Evolutionary conservation across 78 protist species (phyloP).

Genomic region (Dictyostelium intermedium): DNA sequence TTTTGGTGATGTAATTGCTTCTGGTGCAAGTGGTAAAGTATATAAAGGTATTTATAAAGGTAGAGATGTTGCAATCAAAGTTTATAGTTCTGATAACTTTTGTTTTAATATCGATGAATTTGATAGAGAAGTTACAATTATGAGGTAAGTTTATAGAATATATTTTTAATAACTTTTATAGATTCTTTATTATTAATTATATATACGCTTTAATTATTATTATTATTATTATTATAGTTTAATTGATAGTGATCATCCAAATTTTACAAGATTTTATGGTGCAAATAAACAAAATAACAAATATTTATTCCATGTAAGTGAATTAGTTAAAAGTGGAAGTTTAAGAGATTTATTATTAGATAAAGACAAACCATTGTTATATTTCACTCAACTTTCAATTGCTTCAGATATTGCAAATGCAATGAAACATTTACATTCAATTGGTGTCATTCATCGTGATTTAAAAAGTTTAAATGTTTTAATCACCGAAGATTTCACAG

Average conservation of each 20-base stretch:
- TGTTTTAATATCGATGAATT: conserved; percentile 56
- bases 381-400: conserved; percentile 29
- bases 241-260: conserved; percentile 31
- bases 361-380: conserved; percentile 4
- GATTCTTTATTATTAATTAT: too few species aligned
- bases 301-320: conserved; percentile 43
- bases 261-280: conserved; percentile 66
- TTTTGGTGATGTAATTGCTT: conserved; percentile 56
- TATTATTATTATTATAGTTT: conserved; percentile 22
- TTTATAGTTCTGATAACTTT: conserved; percentile 41
- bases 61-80: conserved; percentile 79
- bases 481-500: conserved; percentile 47
- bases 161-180: too few species aligned
- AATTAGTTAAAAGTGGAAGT: conserved; percentile 33
- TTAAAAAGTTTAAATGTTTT: conserved; percentile 71
- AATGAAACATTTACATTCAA: conserved; percentile 74
- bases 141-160: conserved; percentile 32
- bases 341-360: conserved; percentile 44
- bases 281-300: conserved; percentile 56
- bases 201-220: too few species aligned
- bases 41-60: conserved; percentile 51
- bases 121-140: conserved; percentile 70
- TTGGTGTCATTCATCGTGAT: conserved; percentile 75
- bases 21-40: conserved; percentile 80
- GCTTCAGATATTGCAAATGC: conserved; percentile 72